Conservation (phyloP, 768 basidiomycete species). For the Multifurca ochricompacta region DNA sequence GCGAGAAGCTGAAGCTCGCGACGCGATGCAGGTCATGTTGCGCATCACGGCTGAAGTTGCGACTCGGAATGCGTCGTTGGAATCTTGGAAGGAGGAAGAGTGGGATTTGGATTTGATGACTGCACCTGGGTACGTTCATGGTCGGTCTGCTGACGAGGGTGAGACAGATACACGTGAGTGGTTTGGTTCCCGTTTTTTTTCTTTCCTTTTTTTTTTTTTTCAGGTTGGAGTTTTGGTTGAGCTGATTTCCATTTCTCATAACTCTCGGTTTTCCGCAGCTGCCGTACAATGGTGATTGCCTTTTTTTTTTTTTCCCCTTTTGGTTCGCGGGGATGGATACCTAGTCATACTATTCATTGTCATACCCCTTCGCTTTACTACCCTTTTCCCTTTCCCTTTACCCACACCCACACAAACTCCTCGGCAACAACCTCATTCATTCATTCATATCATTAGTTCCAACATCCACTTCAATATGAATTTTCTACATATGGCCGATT, state of each 20-base stretch:
- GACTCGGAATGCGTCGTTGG: slow-evolving; percentile 8
- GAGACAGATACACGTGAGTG: slow-evolving; percentile 19
- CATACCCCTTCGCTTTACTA: too few species aligned
- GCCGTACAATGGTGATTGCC: not conserved
- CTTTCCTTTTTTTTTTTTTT: not conserved
- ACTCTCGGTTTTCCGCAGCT: not conserved
- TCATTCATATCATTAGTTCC: too few species aligned
- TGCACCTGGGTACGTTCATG: slow-evolving; percentile 19
- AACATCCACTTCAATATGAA: too few species aligned
- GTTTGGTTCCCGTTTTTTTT: not conserved
- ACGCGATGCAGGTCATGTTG: not conserved
- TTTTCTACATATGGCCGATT: too few species aligned
- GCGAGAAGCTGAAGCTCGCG: slow-evolving; percentile 12
- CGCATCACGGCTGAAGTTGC: not conserved
- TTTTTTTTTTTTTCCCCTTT: too few species aligned
- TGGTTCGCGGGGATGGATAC: too few species aligned
- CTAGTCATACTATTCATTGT: too few species aligned
- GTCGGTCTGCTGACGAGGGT: slow-evolving; percentile 10
- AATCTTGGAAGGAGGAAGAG: slow-evolving; percentile 18
- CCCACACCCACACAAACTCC: too few species aligned
- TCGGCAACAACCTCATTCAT: too few species aligned
- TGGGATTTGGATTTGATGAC: slow-evolving; percentile 20
- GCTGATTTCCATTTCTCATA: not conserved
- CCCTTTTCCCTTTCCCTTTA: too few species aligned
- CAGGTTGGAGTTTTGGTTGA: too few species aligned